phyloP scores from a whole-genome alignment of 345 rosid species.

The Punica granatum region DNA sequence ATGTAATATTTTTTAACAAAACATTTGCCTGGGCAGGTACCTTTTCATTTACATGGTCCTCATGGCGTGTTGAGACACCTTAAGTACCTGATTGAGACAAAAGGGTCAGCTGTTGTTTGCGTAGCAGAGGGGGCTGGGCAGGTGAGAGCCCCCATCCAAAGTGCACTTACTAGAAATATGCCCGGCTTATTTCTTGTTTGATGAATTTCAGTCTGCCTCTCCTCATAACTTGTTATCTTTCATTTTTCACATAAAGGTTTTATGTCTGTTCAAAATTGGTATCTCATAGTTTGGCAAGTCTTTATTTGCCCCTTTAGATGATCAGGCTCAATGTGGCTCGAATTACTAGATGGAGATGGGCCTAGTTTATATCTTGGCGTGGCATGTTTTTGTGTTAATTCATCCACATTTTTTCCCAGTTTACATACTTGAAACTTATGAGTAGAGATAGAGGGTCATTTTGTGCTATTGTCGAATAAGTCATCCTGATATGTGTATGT shows the following conservation, averaged over 20 bases:
- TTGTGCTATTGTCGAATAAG: too few relatives aligned
- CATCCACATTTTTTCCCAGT: too few relatives aligned
- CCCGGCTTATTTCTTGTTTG: background rate
- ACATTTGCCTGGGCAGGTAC: slow-evolving; percentile 39
- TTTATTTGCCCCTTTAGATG: background rate
- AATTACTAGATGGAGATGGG: background rate
- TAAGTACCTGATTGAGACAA: slow-evolving; percentile 81
- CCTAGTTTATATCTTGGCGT: background rate
- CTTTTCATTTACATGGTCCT: slow-evolving; percentile 81
- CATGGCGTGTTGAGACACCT: slow-evolving; percentile 85
- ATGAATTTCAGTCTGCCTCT: background rate
- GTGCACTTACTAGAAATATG: background rate
- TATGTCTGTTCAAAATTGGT: background rate
- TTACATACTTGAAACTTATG: too few relatives aligned
- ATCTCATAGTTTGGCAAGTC: background rate
- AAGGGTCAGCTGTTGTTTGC: slow-evolving; percentile 96
- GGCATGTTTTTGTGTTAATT: background rate
- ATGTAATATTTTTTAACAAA: background rate
- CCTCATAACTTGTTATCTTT: background rate
- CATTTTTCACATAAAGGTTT: background rate
- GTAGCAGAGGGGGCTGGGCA: slow-evolving; percentile 99
- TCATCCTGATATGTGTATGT: too few relatives aligned
- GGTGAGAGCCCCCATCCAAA: slow-evolving; percentile 28
- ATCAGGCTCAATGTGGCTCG: background rate
- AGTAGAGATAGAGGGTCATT: too few relatives aligned